A percentile compares a stretch with the other conserved stretches of the same genome.
Conservation (phyloP, 1,284 basidiomycete species). For the Chondrostereum purpureum region DNA sequence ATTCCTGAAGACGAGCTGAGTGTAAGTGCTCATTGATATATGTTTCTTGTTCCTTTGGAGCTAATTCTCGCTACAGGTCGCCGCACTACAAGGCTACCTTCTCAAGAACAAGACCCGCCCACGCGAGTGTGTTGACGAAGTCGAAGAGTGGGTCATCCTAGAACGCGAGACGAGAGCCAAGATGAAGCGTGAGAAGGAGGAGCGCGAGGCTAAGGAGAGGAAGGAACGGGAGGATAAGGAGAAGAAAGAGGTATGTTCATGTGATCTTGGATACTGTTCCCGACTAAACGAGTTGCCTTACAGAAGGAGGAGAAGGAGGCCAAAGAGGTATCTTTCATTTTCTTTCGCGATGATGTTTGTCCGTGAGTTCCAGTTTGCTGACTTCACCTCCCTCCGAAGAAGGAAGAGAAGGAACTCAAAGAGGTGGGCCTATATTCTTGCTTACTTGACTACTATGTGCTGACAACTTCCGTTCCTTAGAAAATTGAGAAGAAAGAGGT, state of each 20-base stretch:
- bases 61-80: slow-evolving; percentile 48
- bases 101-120: slow-evolving; percentile 81
- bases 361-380: slow-evolving; percentile 2
- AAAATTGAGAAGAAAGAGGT: slow-evolving; percentile 53
- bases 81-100: slow-evolving; percentile 77
- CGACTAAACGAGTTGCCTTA: slow-evolving; percentile 1
- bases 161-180: slow-evolving; percentile 77
- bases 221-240: slow-evolving; percentile 57
- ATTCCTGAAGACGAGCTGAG: slow-evolving; percentile 81
- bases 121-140: slow-evolving; percentile 73
- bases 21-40: slow-evolving; percentile 37
- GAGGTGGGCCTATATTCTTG: slow-evolving; percentile 9
- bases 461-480: slow-evolving; percentile 20
- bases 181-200: slow-evolving; percentile 79
- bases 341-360: background rate
- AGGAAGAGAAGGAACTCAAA: slow-evolving; percentile 18
- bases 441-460: background rate
- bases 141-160: slow-evolving; percentile 63
- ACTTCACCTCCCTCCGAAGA: slow-evolving; percentile 11
- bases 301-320: slow-evolving; percentile 39
- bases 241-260: slow-evolving; percentile 44
- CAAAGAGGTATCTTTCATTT: slow-evolving; percentile 31
- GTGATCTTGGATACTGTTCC: background rate
- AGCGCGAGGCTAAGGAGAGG: slow-evolving; percentile 74
- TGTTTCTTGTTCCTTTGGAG: slow-evolving; percentile 1